Percentiles rank a stretch among this genome's conserved stretches.
Conservation (phyloP, 306 rosid genomes). For the Citrullus mucosospermus region DNA sequence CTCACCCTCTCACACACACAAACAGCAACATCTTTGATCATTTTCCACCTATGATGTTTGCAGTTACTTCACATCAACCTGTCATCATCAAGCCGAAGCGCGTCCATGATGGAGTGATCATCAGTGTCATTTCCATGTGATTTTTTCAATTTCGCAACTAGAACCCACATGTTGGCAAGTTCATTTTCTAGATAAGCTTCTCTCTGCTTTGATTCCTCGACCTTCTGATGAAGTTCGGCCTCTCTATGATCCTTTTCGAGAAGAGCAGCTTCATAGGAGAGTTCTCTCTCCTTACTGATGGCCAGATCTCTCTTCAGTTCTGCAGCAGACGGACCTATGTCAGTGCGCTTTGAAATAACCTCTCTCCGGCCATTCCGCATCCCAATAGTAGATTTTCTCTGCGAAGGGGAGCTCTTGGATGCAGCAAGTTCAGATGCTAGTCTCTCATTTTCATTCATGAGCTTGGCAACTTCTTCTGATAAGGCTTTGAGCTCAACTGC, state of each 20-base stretch:
- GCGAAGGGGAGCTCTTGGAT: constrained; percentile 56
- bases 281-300: constrained; percentile 68
- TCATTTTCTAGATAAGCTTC: constrained; percentile 93
- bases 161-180: constrained; percentile 99
- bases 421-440: constrained; percentile 59
- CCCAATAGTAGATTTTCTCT: constrained; percentile 38
- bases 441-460: constrained; percentile 81
- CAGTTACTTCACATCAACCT: constrained; percentile 17
- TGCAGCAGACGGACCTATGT: constrained; percentile 41
- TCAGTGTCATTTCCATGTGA: constrained; percentile 60
- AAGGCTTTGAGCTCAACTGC: constrained; percentile 96
- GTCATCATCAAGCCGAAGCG: constrained; percentile 30
- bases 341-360: constrained; percentile 38
- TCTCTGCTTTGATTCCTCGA: constrained; percentile 89
- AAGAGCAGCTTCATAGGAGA: constrained; percentile 60
- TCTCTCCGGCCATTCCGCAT: constrained; percentile 73
- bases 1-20: not conserved
- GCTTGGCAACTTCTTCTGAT: constrained; percentile 93
- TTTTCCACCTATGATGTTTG: not conserved
- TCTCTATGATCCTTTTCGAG: constrained; percentile 65
- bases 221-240: constrained; percentile 58
- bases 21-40: not conserved
- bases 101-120: constrained; percentile 38
- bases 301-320: constrained; percentile 76
- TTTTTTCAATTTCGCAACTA: constrained; percentile 83